These are phyloP conservation scores for Paracorniculantispora psalliotae DNA, from an alignment of 2,329 filamentous ascomycete genomes.

Conservation along the genomic window DNA sequence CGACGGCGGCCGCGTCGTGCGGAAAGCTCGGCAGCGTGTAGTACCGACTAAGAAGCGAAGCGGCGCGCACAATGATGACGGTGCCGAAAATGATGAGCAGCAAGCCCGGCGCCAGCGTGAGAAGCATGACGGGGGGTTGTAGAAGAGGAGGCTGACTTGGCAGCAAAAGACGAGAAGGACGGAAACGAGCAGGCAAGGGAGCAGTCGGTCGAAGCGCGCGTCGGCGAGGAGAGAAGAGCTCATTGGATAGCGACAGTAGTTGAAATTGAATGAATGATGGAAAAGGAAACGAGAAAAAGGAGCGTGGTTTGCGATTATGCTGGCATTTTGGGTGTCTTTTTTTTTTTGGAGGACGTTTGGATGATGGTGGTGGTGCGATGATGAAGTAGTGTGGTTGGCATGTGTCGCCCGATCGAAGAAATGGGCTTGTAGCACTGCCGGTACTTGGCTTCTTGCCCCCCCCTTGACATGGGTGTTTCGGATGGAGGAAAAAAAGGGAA, in stretches of 20 bases:
- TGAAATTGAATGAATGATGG: not conserved
- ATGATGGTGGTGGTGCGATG: not conserved
- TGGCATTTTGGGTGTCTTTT: not conserved
- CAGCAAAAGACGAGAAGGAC: not conserved
- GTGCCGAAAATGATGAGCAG: constrained; percentile 12
- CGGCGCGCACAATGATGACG: constrained; percentile 8
- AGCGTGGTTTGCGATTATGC: not conserved
- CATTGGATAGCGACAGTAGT: not conserved
- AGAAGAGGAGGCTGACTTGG: not conserved
- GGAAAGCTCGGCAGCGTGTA: constrained; percentile 9
- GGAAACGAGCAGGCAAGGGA: not conserved
- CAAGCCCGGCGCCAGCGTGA: constrained; percentile 10
- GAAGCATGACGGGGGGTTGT: constrained; percentile 9
- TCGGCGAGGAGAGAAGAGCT: not conserved
- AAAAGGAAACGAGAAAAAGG: not conserved
- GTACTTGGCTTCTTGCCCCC: too few species aligned
- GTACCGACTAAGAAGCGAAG: constrained; percentile 13
- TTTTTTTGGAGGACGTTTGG: not conserved
- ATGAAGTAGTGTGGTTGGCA: not conserved
- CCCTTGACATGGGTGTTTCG: too few species aligned
- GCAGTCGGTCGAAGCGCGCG: not conserved
- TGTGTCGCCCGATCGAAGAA: too few species aligned
- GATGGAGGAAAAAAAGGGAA: too few species aligned
- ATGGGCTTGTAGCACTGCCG: too few species aligned
- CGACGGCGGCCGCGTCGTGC: constrained; percentile 5